phyloP scores from a whole-genome alignment of 371 early-diverging fungal species.

The Zancudomyces culisetae region DNA sequence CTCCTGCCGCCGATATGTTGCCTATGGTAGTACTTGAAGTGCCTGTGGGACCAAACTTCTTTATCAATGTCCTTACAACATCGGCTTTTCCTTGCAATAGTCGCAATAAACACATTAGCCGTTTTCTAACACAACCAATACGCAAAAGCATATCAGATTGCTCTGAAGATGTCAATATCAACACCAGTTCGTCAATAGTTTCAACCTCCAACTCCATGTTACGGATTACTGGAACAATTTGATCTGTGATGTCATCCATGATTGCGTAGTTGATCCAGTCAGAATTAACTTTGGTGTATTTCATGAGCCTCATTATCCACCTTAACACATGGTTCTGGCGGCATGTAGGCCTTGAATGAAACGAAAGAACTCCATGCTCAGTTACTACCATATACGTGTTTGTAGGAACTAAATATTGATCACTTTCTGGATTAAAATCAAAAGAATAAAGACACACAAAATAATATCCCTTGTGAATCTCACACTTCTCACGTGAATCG shows the following conservation, averaged over 20 bases:
- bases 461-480: conserved; percentile 72
- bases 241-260: conserved; percentile 64
- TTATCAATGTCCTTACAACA: conserved; percentile 57
- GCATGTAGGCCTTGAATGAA: conserved; percentile 21
- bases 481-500: conserved; percentile 86
- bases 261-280: conserved; percentile 37
- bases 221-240: conserved; percentile 49
- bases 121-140: conserved; percentile 63
- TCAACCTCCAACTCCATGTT: conserved; percentile 69
- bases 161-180: conserved; percentile 72
- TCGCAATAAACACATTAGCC: conserved; percentile 47
- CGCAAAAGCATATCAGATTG: conserved; percentile 71
- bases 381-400: conserved; percentile 68
- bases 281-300: conserved; percentile 13
- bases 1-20: too few species aligned
- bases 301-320: conserved; percentile 15
- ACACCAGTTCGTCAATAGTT: conserved; percentile 66
- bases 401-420: conserved; percentile 48
- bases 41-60: conserved; percentile 46
- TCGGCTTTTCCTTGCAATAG: conserved; percentile 58
- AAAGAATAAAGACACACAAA: conserved; percentile 72
- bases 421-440: conserved; percentile 41
- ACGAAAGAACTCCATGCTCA: conserved; percentile 26
- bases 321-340: conserved; percentile 23
- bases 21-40: too few species aligned